Evolutionary conservation across 148 eudicot species (phyloP), one percentile per base, ranked within the genome.

Genomic region (Diospyros kaki): DNA sequence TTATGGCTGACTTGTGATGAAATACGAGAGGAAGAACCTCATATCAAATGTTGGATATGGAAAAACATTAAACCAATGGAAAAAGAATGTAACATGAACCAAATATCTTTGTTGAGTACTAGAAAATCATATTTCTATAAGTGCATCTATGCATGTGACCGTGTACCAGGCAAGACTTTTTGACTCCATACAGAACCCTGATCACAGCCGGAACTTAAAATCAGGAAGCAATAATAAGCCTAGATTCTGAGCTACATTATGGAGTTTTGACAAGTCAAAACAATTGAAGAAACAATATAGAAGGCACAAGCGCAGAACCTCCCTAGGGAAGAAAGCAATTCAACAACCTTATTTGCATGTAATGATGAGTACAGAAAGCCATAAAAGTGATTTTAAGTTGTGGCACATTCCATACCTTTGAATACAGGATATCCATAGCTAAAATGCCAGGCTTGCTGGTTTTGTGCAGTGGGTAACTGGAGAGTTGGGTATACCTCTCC

Each of bases 401-500:
- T 15, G 42, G 41, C 41, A 40, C 58, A 45, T 7, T 14, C 3
- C 72, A 72, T 85, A 95, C 97, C 97, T 89, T 95, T 52, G 97
- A 73, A 68, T 82, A 64, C 78, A 85, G 86, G 42, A 90, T 85
- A 76, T 95, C 98, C 65, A 92, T 52, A 61, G 91, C 88, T 50
- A 95, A 81, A 78, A 95, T 88, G 78, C 98, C 98, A 43, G 98
- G 96, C 78, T 95, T 95, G 85, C 77, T 94, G 51, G 98, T 92
- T 79, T 87, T 89, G 77, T 93, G 97, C 62, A 95, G 93, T 51
- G 98, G 98, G 73, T 86, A 87, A 69, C 97, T 88, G 72, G 86
- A 76, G 14, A 95, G 89, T 71, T 92, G 96, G 54, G 96, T 92
- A 76, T 87, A 95, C 40, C 87, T 83, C 78, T 87, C 94, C 64